A percentile compares a stretch with the other conserved stretches of the same genome.
Conservation (phyloP, 2,329 filamentous ascomycete genomes). For the Stagonosporopsis rhizophila region DNA sequence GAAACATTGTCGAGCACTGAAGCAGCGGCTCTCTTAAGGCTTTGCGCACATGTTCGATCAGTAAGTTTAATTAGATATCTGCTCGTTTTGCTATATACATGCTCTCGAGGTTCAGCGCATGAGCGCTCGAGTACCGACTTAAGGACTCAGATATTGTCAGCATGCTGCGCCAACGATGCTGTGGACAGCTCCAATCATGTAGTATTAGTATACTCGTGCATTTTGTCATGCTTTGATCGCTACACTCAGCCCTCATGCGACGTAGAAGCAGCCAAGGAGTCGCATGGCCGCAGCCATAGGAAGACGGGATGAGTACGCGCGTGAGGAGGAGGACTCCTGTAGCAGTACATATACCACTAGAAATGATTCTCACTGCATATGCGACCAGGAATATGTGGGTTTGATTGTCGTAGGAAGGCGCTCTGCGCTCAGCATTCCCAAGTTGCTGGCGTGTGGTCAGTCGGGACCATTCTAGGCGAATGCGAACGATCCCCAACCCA, state of each 20-base stretch:
- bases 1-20: constrained; percentile 32
- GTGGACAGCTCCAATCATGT: neutral
- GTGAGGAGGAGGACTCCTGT: constrained; percentile 7
- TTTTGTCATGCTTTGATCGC: neutral
- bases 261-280: neutral
- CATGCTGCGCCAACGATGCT: neutral
- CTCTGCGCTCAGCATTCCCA: constrained; percentile 35
- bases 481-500: constrained; percentile 22
- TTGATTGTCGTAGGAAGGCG: constrained; percentile 27
- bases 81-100: constrained; percentile 33
- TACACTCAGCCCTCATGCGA: constrained; percentile 8
- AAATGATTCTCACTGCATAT: constrained; percentile 23
- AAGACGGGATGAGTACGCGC: constrained; percentile 26
- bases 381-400: constrained; percentile 28
- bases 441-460: constrained; percentile 35
- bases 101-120: constrained; percentile 30
- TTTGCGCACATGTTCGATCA: constrained; percentile 26
- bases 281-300: constrained; percentile 14
- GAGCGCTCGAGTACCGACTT: constrained; percentile 43
- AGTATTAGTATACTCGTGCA: neutral
- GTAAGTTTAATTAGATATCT: constrained; percentile 22
- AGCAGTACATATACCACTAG: constrained; percentile 9
- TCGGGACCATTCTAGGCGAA: constrained; percentile 34
- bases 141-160: constrained; percentile 28
- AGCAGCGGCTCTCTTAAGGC: constrained; percentile 26